Evolutionary conservation across 1,284 basidiomycete species (phyloP).

Genomic region (Ceratobasidium sp.): DNA sequence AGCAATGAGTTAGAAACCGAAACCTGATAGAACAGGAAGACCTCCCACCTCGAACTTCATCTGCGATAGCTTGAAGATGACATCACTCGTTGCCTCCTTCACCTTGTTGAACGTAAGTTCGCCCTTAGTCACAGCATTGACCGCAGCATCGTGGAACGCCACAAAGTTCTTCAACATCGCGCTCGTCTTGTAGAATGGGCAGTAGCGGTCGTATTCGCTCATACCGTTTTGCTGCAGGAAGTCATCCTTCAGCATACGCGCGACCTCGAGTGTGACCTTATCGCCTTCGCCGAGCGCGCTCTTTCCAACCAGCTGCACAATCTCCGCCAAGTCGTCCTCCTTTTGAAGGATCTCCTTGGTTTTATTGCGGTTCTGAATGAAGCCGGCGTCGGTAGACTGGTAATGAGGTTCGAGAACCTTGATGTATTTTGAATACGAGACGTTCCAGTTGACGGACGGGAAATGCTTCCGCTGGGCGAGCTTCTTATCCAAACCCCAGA

Average conservation of each 20-base stretch:
- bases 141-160: conserved; percentile 90
- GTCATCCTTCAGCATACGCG: conserved; percentile 97
- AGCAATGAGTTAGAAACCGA: conserved; percentile 41
- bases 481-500: conserved; percentile 97
- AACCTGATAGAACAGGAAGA: conserved; percentile 18
- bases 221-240: conserved; percentile 99
- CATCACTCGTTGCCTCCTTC: conserved; percentile 86
- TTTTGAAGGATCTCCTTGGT: conserved; percentile 98
- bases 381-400: conserved; percentile 84
- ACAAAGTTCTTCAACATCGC: conserved; percentile 98
- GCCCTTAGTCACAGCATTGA: conserved; percentile 85
- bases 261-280: conserved; percentile 98
- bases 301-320: conserved; percentile 99
- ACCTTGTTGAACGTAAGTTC: conserved; percentile 95
- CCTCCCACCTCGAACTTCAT: conserved; percentile 93
- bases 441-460: conserved; percentile 98
- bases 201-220: conserved; percentile 96
- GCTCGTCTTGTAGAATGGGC: conserved; percentile 98
- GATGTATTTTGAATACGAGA: conserved; percentile 99
- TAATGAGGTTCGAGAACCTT: conserved; percentile 95
- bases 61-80: conserved; percentile 96
- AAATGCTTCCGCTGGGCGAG: conserved; percentile 98
- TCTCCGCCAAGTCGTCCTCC: conserved; percentile 98
- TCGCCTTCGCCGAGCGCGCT: conserved; percentile 96
- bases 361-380: conserved; percentile 90